Evolutionary conservation across 2,329 filamentous ascomycete genomes (phyloP).

Genomic region (Pseudogymnoascus sp.): DNA sequence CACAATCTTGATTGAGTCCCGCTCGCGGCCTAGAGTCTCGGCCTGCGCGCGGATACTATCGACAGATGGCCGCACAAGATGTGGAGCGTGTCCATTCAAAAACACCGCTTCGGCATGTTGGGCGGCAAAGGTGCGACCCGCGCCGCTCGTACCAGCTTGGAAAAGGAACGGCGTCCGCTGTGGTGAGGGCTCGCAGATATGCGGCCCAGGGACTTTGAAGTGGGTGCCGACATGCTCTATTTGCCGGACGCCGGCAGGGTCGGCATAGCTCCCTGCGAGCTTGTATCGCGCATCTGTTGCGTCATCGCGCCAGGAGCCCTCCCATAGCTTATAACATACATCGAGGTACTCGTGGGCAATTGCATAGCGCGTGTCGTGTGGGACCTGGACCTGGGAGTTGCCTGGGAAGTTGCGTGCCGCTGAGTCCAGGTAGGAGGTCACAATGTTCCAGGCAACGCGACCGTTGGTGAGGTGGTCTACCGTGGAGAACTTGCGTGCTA

Average conservation of each 20-base stretch:
- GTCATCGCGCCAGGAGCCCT: slow-evolving; percentile 62
- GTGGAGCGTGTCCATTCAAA: slow-evolving; percentile 54
- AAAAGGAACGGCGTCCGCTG: slow-evolving; percentile 62
- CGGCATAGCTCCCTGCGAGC: slow-evolving; percentile 46
- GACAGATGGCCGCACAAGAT: slow-evolving; percentile 52
- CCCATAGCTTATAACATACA: slow-evolving; percentile 59
- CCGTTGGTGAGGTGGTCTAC: slow-evolving; percentile 60
- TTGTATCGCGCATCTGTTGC: slow-evolving; percentile 52
- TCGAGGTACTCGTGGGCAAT: slow-evolving; percentile 59
- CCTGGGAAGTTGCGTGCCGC: slow-evolving; percentile 57
- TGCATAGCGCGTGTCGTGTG: slow-evolving; percentile 54
- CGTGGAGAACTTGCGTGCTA: slow-evolving; percentile 56
- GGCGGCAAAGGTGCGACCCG: slow-evolving; percentile 59
- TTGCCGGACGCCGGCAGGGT: slow-evolving; percentile 47
- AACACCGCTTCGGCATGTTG: slow-evolving; percentile 66
- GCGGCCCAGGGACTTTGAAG: slow-evolving; percentile 54
- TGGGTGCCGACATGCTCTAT: slow-evolving; percentile 60
- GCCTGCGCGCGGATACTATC: slow-evolving; percentile 55
- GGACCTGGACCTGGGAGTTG: slow-evolving; percentile 42
- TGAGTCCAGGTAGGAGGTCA: slow-evolving; percentile 61
- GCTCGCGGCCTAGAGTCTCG: slow-evolving; percentile 46
- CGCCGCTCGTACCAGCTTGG: slow-evolving; percentile 60
- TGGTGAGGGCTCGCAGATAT: slow-evolving; percentile 56
- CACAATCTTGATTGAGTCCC: slow-evolving; percentile 58
- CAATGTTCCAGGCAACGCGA: slow-evolving; percentile 45